These are phyloP conservation scores for Tulasnella sp. DNA, from an alignment of 768 basidiomycete genomes.

Conservation along the genomic window DNA sequence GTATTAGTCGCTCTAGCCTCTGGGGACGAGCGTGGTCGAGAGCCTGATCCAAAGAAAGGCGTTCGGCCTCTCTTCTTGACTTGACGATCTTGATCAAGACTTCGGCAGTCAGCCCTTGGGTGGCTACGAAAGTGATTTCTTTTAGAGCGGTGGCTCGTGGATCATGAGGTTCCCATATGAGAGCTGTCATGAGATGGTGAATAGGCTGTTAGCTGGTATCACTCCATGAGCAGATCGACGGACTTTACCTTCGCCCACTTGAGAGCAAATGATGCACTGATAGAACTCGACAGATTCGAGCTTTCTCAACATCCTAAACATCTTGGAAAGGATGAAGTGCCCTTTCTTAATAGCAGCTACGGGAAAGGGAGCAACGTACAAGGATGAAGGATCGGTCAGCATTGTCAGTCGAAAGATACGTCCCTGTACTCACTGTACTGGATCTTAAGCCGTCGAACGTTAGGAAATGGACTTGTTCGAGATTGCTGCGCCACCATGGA, in stretches of 20 bases:
- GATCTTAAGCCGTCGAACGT: background rate
- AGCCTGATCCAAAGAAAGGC: background rate
- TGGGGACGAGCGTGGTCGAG: background rate
- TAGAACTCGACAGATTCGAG: background rate
- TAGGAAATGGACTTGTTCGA: background rate
- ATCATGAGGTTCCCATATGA: background rate
- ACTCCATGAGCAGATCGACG: background rate
- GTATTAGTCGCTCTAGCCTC: background rate
- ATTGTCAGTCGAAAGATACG: background rate
- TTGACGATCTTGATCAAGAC: background rate
- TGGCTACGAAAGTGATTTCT: background rate
- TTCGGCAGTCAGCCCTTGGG: background rate
- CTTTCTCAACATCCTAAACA: background rate
- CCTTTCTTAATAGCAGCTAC: background rate
- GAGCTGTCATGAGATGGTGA: background rate
- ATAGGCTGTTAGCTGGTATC: background rate
- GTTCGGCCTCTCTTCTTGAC: background rate
- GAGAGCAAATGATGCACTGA: background rate
- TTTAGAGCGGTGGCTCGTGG: background rate
- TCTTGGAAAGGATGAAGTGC: background rate
- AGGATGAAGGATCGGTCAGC: background rate
- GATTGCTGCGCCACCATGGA: background rate
- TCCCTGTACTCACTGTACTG: background rate
- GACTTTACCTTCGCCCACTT: background rate
- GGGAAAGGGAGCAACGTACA: background rate